phyloP scores from a whole-genome alignment of 352 stramenopile genomes.

The Phytophthora idaei region DNA sequence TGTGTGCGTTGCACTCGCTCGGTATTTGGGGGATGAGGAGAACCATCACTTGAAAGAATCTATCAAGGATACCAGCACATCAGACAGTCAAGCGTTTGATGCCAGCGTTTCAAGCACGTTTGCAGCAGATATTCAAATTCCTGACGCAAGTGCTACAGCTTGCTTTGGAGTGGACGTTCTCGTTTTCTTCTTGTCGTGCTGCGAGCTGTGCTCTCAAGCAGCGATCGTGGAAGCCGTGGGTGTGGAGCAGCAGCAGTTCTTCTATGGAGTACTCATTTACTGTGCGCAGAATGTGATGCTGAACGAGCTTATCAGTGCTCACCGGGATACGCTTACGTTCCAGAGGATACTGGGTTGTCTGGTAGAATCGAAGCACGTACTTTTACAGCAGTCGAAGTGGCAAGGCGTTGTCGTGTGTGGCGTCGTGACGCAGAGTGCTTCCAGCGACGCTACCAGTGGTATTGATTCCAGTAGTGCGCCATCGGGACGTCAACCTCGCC shows the following conservation, averaged over 20 bases:
- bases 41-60: conserved; percentile 43
- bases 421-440: conserved; percentile 17
- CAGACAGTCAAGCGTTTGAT: neutral
- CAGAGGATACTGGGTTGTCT: conserved; percentile 50
- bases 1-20: conserved; percentile 53
- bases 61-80: neutral
- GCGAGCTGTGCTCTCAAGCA: conserved; percentile 46
- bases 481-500: conserved; percentile 9
- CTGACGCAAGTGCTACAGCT: neutral
- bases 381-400: conserved; percentile 72
- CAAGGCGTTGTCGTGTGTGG: conserved; percentile 64
- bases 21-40: conserved; percentile 55
- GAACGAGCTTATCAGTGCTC: conserved; percentile 55
- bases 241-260: conserved; percentile 68
- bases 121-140: neutral
- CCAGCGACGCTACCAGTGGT: conserved; percentile 4
- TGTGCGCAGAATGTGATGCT: conserved; percentile 60
- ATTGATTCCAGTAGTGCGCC: conserved; percentile 12
- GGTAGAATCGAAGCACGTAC: conserved; percentile 50
- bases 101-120: neutral
- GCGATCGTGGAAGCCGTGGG: conserved; percentile 47
- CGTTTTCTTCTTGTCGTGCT: conserved; percentile 52
- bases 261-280: conserved; percentile 75
- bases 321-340: conserved; percentile 32
- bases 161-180: conserved; percentile 68